Base-by-base conservation (phyloP, 345 rosid genomes). In the Ceriops decandra region DNA sequence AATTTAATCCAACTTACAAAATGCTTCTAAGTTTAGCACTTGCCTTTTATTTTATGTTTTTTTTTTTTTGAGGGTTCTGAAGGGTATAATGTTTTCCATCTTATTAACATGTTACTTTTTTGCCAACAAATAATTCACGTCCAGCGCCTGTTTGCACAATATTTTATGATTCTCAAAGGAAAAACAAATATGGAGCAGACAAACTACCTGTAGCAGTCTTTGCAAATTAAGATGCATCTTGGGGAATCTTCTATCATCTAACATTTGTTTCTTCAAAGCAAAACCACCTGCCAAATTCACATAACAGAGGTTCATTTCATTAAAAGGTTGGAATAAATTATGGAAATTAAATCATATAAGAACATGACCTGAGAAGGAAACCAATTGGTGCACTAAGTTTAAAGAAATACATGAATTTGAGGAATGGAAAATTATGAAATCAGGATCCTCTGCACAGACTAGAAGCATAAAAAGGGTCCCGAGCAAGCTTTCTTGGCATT, bases 171-270 rank as follows among this genome's bases (percentile, higher is more conserved):
- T 54, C 59, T 20, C 51, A 38, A 17, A 20, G 1, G 62, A 30
- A 22, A 28, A 51, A 33, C 52, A 69, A 33, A 33, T 26, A 22
- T 7, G 36, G 36, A 60, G 35, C 9, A 46, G 65, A 70, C 30
- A 73, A 59, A 69, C 7, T 75, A 95, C 99, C 93, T 95, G 99
- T 72, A 95, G 81, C 42, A 95, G 85, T 16, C 96, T 90, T 73
- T 95, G 98, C 87, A 95, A 80, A 81, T 92, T 83, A 68, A 95
- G 93, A 83, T 87, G 89, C 91, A 95, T 84, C 78, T 90, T 95
- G 0, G 99, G 97, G 68, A 92, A 87, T 72, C 92, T 88, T 80
- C 98, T 81, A 67, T 90, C 93, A 67, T 92, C 97, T 67, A 90
- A 80, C 98, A 95, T 90, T 62, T 92, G 85, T 78, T 90, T 92